Evolutionary conservation across 306 rosid species (phyloP), one percentile per base, ranked within the genome.

Genomic region (Hippophae rhamnoides): DNA sequence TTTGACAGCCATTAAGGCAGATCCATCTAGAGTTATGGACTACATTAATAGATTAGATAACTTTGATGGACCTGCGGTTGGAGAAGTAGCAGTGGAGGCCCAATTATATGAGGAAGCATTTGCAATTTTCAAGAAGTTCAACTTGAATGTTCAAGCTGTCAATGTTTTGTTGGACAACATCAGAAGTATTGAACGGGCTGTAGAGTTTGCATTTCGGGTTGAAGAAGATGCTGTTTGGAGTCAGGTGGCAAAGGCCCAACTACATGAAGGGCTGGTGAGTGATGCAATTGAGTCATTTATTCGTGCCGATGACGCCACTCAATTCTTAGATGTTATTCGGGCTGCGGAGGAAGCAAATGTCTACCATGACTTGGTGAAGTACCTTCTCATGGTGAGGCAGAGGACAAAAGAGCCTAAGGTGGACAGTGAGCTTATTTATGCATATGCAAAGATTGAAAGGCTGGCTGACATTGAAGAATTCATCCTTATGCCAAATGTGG

Each of bases 151-250:
- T 41, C 97, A 93, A 74, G 97, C 99, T 14, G 99, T 93, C 62
- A 93, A 88, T 72, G 99, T 93, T 58, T 75, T 93, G 64, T 71
- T 93, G 65, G 97, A 88, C 69, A 85, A 84, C 64, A 82, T 93
- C 58, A 93, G 64, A 54, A 93, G 96, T 75, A 80, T 88, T 64
- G 97, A 88, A 58, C 81, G 99, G 52, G 99, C 97, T 77, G 99
- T 84, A 57, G 99, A 93, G 75, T 93, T 93, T 75, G 97, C 95
- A 51, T 93, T 88, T 86, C 90, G 99, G 31, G 99, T 88, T 60
- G 99, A 93, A 74, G 99, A 93, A 76, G 99, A 93, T 68, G 90
- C 95, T 58, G 99, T 93, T 80, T 93, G 99, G 99, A 93, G 99
- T 77, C 95, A 93, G 79, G 99, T 93, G 67, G 99, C 86, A 47